Evolutionary conservation across 2,329 filamentous ascomycete species (phyloP), one percentile per base, ranked within the genome.

Genomic region (Penicillium capsulatum): DNA sequence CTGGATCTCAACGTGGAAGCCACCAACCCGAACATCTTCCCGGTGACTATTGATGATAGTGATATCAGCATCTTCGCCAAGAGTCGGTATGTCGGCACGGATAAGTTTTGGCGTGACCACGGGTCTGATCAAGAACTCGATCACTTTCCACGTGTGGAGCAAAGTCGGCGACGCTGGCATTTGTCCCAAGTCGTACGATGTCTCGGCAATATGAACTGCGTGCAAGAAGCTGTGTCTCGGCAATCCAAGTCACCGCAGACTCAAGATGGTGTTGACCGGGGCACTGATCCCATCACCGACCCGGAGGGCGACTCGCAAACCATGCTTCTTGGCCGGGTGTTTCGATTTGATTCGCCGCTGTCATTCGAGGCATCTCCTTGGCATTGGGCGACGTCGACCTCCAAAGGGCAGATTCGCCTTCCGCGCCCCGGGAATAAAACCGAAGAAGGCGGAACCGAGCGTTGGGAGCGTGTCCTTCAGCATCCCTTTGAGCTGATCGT

Each of bases 1-100:
- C 78, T 97, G 56, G 91, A 98, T 63, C 70, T 98, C 34, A 80
- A 86, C 14, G 87, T 98, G 44, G 80, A 80, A 51, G 92, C 91
- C 0, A 75, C 91, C 54, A 98, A 98, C 60, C 90, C 91, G 1
- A 98, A 97, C 54, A 81, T 96, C 28, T 84, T 97, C 27, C 81
- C 88, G 2, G 84, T 98, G 29, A 84, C 84, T 2, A 80, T 98
- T 26, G 82, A 86, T 48, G 82, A 90, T 32, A 84, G 94, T 59
- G 89, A 97, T 60, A 75, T 97, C 41, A 89, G 94, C 57, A 78
- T 98, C 20, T 97, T 97, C 65, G 92, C 92, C 19, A 95, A 94
- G 66, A 96, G 89, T 44, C 87, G 86, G 44, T 86, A 91, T 59
- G 85, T 91, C 9, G 86, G 86, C n/a, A 73, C 70, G 8, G 74